These are phyloP conservation scores for Dactylellina drechsleri DNA, from an alignment of 2,329 filamentous ascomycete genomes.

Conservation along the genomic window DNA sequence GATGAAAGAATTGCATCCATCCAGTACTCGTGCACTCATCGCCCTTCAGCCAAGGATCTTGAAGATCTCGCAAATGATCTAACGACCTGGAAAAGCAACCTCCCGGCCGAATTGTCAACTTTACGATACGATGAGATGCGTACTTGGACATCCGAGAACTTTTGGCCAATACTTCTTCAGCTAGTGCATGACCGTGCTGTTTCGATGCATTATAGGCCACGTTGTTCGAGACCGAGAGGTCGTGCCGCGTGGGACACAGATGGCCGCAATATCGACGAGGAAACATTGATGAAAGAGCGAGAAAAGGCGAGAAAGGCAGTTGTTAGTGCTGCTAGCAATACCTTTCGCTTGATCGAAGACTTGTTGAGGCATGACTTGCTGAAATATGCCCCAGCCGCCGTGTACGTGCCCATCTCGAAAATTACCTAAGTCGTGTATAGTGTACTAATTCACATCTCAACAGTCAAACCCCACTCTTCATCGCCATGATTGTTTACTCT, in stretches of 20 bases:
- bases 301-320: slow-evolving; percentile 52
- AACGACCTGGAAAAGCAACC: slow-evolving; percentile 38
- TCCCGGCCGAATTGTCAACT: slow-evolving; percentile 45
- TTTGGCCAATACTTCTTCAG: slow-evolving; percentile 49
- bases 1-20: slow-evolving; percentile 49
- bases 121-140: slow-evolving; percentile 51
- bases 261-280: slow-evolving; percentile 11
- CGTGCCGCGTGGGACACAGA: slow-evolving; percentile 32
- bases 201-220: slow-evolving; percentile 50
- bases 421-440: background rate
- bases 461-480: slow-evolving; percentile 52
- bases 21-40: slow-evolving; percentile 49
- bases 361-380: slow-evolving; percentile 48
- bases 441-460: background rate
- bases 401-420: slow-evolving; percentile 15
- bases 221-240: slow-evolving; percentile 40
- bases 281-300: slow-evolving; percentile 35
- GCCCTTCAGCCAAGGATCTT: slow-evolving; percentile 31
- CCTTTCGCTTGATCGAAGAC: slow-evolving; percentile 46
- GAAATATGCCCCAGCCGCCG: slow-evolving; percentile 50
- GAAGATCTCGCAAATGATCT: slow-evolving; percentile 39
- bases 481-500: slow-evolving; percentile 53
- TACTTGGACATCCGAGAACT: slow-evolving; percentile 49
- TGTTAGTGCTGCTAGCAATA: slow-evolving; percentile 52
- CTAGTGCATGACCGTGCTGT: slow-evolving; percentile 50